phyloP scores from a whole-genome alignment of 2,329 filamentous ascomycete genomes.

The Didymella lethalis region DNA sequence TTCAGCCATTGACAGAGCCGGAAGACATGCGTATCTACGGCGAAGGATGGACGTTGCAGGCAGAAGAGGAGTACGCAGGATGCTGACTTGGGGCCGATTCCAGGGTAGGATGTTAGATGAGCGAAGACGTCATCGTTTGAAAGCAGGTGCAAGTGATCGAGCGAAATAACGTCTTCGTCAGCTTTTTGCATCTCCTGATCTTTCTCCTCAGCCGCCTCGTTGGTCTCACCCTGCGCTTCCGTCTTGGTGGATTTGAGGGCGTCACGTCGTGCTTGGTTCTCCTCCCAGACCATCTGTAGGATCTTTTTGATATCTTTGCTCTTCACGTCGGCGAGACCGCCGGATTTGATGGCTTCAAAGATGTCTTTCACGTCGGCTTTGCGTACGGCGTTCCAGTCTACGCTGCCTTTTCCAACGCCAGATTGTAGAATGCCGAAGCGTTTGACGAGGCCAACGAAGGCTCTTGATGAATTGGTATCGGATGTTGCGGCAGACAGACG shows the following conservation, averaged over 20 bases:
- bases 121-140: conserved; percentile 65
- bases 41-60: conserved; percentile 68
- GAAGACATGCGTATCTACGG: conserved; percentile 73
- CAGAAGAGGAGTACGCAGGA: conserved; percentile 72
- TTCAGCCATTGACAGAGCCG: conserved; percentile 68
- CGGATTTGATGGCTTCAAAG: conserved; percentile 72
- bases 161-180: conserved; percentile 67
- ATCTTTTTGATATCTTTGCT: conserved; percentile 76
- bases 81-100: conserved; percentile 72
- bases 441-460: conserved; percentile 70
- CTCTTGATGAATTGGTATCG: conserved; percentile 67
- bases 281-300: conserved; percentile 73
- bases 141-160: conserved; percentile 67
- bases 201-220: conserved; percentile 61
- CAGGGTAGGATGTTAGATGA: conserved; percentile 65
- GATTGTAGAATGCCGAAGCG: conserved; percentile 69
- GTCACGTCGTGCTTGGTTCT: conserved; percentile 67
- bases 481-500: conserved; percentile 69
- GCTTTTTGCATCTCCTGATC: conserved; percentile 65
- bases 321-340: conserved; percentile 76
- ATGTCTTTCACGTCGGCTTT: conserved; percentile 66
- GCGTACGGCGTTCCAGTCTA: conserved; percentile 77
- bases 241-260: conserved; percentile 54
- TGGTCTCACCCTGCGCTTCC: conserved; percentile 51
- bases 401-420: conserved; percentile 73